These are phyloP conservation scores for Paramecium sexaurelia DNA, from an alignment of 73 alveolate genomes.

Conservation along the genomic window DNA sequence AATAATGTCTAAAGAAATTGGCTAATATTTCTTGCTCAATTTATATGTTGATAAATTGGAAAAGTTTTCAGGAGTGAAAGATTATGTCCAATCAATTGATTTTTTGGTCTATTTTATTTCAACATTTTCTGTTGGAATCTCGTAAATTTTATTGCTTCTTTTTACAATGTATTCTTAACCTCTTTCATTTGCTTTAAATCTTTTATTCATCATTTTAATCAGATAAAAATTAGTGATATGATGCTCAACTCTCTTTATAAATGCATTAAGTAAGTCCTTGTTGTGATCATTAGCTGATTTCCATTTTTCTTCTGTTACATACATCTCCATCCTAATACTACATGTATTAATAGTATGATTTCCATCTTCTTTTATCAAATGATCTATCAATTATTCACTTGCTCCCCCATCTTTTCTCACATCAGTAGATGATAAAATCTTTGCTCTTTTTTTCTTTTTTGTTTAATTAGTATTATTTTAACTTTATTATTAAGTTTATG, in stretches of 20 bases:
- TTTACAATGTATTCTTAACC: conserved; percentile 29
- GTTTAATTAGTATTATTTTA: not conserved
- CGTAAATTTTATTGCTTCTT: conserved; percentile 31
- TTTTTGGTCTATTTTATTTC: not conserved
- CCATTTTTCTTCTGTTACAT: conserved; percentile 77
- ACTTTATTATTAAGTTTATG: not conserved
- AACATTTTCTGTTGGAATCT: not conserved
- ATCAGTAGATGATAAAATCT: conserved; percentile 22
- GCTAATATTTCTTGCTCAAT: not conserved
- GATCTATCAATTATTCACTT: conserved; percentile 34
- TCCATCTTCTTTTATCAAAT: conserved; percentile 2
- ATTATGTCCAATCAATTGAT: not conserved
- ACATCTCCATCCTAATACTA: conserved; percentile 75
- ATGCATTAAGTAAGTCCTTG: conserved; percentile 64
- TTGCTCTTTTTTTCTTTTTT: conserved; percentile 28
- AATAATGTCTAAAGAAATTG: conserved; percentile 15
- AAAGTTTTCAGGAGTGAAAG: not conserved
- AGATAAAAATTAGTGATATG: conserved; percentile 34
- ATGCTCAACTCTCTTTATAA: conserved; percentile 71
- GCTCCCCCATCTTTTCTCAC: conserved; percentile 53
- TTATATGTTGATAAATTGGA: conserved; percentile 9
- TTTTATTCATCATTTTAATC: conserved; percentile 69
- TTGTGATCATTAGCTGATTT: conserved; percentile 37
- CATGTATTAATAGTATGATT: conserved; percentile 52
- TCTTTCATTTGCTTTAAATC: conserved; percentile 23